Evolutionary conservation across 441 rosid genomes (phyloP).

Genomic region (Caryocar brasiliense): DNA sequence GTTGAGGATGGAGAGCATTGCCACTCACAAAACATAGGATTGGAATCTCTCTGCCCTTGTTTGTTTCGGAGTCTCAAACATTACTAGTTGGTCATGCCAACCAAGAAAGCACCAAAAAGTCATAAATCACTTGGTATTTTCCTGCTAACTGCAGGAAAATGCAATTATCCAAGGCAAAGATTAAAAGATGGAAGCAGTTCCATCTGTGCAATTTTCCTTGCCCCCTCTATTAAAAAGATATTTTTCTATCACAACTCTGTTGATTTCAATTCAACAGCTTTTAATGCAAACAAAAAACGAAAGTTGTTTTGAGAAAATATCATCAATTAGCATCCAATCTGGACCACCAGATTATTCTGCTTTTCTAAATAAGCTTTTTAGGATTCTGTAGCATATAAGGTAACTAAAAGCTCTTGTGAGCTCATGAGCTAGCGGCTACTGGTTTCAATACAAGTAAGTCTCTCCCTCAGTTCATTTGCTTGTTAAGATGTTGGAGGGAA

Average conservation of each 20-base stretch:
- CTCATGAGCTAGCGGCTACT: background rate
- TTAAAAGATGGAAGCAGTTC: no score
- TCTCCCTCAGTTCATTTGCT: background rate
- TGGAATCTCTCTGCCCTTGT: background rate
- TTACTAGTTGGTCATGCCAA: background rate
- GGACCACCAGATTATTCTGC: conserved; percentile 7
- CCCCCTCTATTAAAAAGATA: background rate
- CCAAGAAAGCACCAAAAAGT: no score
- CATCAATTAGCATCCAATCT: background rate
- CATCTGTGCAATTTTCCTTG: background rate
- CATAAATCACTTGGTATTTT: no score
- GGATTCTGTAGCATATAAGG: background rate
- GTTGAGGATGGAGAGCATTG: background rate
- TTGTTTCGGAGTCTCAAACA: background rate
- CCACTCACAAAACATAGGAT: conserved; percentile 2
- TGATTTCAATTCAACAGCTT: conserved; percentile 13
- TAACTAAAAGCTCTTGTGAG: background rate
- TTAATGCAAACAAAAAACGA: background rate
- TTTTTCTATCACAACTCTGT: conserved; percentile 12
- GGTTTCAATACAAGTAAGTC: no score
- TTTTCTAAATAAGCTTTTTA: background rate
- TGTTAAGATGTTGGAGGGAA: conserved; percentile 34
- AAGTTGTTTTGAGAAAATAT: background rate
- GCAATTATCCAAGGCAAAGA: no score
- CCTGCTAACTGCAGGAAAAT: no score